phyloP scores from a whole-genome alignment of 345 rosid species.

The Adansonia digitata region DNA sequence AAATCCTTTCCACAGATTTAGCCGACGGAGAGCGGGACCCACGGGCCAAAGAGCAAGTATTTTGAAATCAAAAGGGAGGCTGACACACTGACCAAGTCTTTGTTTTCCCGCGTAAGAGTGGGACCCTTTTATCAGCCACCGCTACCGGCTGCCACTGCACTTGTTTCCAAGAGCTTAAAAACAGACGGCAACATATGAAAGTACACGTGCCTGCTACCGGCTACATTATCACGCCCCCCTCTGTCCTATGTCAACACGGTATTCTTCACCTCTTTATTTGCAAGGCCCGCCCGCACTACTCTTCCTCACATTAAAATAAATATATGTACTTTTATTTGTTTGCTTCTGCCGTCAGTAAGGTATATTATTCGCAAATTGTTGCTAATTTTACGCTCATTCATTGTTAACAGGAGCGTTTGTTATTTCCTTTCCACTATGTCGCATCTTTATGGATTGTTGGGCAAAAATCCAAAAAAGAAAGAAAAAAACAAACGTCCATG shows the following conservation, averaged over 20 bases:
- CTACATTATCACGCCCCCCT: background rate
- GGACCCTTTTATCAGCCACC: background rate
- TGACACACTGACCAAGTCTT: background rate
- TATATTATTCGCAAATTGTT: background rate
- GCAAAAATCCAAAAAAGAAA: no score
- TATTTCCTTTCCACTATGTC: background rate
- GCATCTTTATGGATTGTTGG: background rate
- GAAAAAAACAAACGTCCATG: background rate
- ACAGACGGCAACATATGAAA: background rate
- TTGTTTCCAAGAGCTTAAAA: background rate
- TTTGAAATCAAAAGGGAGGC: background rate
- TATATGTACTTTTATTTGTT: no score
- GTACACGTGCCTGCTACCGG: constrained; percentile 8
- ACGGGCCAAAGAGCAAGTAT: background rate
- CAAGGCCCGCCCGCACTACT: background rate
- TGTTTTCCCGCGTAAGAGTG: background rate
- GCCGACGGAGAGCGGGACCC: constrained; percentile 11
- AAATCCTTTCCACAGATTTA: constrained; percentile 9
- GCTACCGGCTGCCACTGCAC: background rate
- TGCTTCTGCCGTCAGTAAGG: background rate
- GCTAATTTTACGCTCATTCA: background rate
- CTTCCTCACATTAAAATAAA: no score
- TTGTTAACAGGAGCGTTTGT: no score
- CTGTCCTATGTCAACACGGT: constrained; percentile 16
- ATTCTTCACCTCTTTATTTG: background rate